A percentile compares a stretch with the other conserved stretches of the same genome.
Conservation (phyloP, 169 alveolate genomes). For the Besnoitia besnoiti region DNA sequence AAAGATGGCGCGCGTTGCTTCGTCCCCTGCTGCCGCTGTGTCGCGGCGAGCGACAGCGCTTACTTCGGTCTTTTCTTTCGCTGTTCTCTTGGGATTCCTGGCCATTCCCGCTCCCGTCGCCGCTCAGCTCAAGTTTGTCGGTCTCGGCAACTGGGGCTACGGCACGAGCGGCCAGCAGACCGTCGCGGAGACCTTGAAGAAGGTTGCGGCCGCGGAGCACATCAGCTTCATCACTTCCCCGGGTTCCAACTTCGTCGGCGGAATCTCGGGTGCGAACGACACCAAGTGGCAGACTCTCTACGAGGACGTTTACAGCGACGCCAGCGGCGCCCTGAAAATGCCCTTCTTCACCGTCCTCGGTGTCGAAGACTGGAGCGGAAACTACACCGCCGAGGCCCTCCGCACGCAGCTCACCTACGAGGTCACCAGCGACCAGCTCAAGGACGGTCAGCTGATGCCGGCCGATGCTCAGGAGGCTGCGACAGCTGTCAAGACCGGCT, state of each 20-base stretch:
- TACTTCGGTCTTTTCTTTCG: background rate
- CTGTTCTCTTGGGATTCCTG: background rate
- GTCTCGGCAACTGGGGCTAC: conserved; percentile 88
- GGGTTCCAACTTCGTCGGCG: conserved; percentile 86
- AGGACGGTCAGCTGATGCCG: conserved; percentile 64
- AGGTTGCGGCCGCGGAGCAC: conserved; percentile 77
- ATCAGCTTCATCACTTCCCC: conserved; percentile 86
- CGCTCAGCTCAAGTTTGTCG: conserved; percentile 82
- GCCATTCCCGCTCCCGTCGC: background rate
- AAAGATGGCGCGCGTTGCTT: background rate
- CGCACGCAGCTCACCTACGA: conserved; percentile 79
- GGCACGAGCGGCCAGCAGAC: conserved; percentile 76
- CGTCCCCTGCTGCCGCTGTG: background rate
- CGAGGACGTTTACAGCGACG: conserved; percentile 83
- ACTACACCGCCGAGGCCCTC: conserved; percentile 80
- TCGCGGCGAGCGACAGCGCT: background rate
- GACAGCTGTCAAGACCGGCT: conserved; percentile 57
- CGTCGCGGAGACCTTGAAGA: conserved; percentile 83
- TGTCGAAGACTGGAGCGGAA: conserved; percentile 87
- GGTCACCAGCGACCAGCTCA: conserved; percentile 13
- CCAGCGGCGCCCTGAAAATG: conserved; percentile 80
- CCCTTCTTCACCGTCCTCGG: conserved; percentile 89
- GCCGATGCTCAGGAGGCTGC: background rate
- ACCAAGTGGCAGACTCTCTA: conserved; percentile 79
- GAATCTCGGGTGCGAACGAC: conserved; percentile 81